These are phyloP conservation scores for Lasiodiplodia gonubiensis DNA, from an alignment of 2,329 filamentous ascomycete species.

Conservation along the genomic window DNA sequence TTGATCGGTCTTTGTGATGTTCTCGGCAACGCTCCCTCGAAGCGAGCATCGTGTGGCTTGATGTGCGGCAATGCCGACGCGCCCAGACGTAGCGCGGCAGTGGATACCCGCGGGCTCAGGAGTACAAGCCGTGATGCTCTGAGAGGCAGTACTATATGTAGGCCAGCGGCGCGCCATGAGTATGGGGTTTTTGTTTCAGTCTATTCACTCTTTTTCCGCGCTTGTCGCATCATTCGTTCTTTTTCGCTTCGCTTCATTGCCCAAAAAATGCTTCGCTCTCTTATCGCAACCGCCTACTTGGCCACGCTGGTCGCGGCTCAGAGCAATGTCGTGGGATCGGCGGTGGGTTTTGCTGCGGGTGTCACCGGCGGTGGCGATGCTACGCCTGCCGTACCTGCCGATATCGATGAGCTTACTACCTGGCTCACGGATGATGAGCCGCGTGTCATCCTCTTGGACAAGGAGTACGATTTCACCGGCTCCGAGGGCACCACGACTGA, in stretches of 20 bases:
- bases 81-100: background rate
- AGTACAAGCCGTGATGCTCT: background rate
- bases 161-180: background rate
- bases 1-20: background rate
- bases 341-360: conserved; percentile 37
- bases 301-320: conserved; percentile 9
- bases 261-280: conserved; percentile 1
- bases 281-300: background rate
- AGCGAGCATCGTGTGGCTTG: background rate
- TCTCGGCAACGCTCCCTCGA: background rate
- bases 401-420: conserved; percentile 35
- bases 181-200: background rate
- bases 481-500: conserved; percentile 31
- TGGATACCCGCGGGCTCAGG: background rate
- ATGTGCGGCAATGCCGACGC: background rate
- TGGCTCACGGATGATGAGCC: conserved; percentile 35
- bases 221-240: background rate
- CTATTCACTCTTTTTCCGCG: background rate
- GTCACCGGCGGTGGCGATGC: conserved; percentile 37
- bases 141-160: background rate
- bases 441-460: conserved; percentile 35
- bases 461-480: conserved; percentile 38
- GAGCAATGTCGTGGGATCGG: conserved; percentile 34
- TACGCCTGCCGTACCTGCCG: conserved; percentile 35
- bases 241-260: background rate